phyloP scores from a whole-genome alignment of 805 yeast species.

The Saccharomycopsis fibuligera region DNA sequence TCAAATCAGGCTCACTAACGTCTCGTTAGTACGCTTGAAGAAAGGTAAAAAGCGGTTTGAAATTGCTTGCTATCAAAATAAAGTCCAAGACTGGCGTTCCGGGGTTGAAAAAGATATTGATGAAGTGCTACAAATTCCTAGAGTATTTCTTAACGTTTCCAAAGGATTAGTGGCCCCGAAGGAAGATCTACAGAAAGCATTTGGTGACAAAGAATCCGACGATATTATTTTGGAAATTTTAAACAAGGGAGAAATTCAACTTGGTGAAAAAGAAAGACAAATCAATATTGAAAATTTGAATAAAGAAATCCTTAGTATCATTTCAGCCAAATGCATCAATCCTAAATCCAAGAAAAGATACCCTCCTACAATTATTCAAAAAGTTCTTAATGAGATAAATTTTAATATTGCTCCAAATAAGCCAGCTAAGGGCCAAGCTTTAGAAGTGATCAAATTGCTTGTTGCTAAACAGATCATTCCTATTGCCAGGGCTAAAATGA shows the following conservation, averaged over 20 bases:
- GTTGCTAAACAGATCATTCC: constrained; percentile 81
- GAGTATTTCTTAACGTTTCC: constrained; percentile 85
- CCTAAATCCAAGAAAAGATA: constrained; percentile 86
- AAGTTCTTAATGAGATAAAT: constrained; percentile 70
- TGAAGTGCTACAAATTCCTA: constrained; percentile 95
- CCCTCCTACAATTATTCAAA: constrained; percentile 91
- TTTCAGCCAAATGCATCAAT: constrained; percentile 86
- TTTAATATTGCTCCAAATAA: constrained; percentile 70
- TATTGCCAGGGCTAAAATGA: constrained; percentile 91
- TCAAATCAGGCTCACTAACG: constrained; percentile 88
- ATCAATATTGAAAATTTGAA: constrained; percentile 66
- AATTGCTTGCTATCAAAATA: constrained; percentile 93
- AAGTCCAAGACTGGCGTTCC: constrained; percentile 90
- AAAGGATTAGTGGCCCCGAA: constrained; percentile 90
- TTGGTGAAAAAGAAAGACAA: constrained; percentile 88
- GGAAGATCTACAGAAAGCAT: constrained; percentile 68
- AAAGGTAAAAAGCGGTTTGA: constrained; percentile 91
- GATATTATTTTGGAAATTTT: constrained; percentile 74
- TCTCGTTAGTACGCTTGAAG: constrained; percentile 83
- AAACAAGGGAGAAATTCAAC: constrained; percentile 87
- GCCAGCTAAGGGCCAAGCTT: constrained; percentile 80
- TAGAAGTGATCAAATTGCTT: constrained; percentile 80
- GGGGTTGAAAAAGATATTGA: constrained; percentile 89
- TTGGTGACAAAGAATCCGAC: constrained; percentile 72
- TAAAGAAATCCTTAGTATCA: constrained; percentile 74